These are phyloP conservation scores for Penicillium salamii DNA, from an alignment of 495 filamentous ascomycete species.

Conservation along the genomic window DNA sequence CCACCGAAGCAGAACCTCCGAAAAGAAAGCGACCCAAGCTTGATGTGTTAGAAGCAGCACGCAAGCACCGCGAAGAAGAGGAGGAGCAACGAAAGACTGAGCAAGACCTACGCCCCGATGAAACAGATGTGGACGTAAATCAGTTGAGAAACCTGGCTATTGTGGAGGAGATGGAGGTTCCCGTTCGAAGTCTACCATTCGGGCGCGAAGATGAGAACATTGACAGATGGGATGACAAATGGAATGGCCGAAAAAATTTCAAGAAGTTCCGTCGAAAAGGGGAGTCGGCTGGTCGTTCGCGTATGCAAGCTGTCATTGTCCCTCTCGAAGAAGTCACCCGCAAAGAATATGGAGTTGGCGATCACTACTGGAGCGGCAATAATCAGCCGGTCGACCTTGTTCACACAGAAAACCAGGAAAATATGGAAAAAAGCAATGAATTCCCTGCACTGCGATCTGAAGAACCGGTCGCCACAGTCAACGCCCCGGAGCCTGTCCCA, in stretches of 20 bases:
- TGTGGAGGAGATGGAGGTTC: constrained; percentile 75
- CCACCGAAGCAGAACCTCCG: constrained; percentile 20
- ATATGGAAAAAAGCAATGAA: neutral
- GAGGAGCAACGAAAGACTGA: constrained; percentile 20
- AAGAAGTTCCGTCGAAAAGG: constrained; percentile 78
- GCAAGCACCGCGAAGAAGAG: constrained; percentile 63
- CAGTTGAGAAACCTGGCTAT: constrained; percentile 74
- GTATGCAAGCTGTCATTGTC: constrained; percentile 65
- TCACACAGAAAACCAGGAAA: constrained; percentile 20
- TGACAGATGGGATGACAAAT: constrained; percentile 80
- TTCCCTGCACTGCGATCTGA: constrained; percentile 15
- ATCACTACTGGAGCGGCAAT: constrained; percentile 68
- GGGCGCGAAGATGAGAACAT: constrained; percentile 40
- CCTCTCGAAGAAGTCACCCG: constrained; percentile 73
- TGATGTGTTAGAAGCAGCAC: constrained; percentile 67
- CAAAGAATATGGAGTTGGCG: constrained; percentile 80
- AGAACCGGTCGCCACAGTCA: constrained; percentile 5
- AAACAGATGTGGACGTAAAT: constrained; percentile 62
- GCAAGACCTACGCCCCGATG: constrained; percentile 50
- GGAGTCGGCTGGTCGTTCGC: constrained; percentile 41
- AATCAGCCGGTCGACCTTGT: constrained; percentile 19
- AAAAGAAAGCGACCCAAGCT: constrained; percentile 55
- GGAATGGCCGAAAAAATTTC: constrained; percentile 97
- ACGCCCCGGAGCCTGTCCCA: constrained; percentile 12
- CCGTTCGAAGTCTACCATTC: constrained; percentile 18